A percentile compares a stretch with the other conserved stretches of the same genome.
Evolutionary conservation across 768 basidiomycete genomes (phyloP).

Genomic region (Termitomyces sp.): DNA sequence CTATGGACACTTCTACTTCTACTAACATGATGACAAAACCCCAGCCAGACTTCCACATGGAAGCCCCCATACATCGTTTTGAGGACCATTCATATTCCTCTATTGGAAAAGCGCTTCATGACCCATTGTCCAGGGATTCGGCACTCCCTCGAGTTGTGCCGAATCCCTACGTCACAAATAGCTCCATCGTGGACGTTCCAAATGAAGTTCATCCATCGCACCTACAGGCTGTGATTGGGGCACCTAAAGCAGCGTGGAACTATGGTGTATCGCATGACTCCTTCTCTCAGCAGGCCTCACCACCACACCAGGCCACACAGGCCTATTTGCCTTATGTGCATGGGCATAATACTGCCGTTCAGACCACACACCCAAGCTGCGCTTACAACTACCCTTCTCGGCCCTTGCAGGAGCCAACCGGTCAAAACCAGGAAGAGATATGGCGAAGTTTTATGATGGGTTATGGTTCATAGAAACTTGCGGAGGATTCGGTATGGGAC

Average conservation of each 20-base stretch:
- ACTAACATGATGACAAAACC: constrained; percentile 3
- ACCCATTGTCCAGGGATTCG: constrained; percentile 1
- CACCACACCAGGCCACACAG: not conserved
- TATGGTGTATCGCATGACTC: not conserved
- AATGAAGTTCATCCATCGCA: constrained; percentile 1
- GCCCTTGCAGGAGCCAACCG: constrained; percentile 9
- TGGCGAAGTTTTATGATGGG: constrained; percentile 34
- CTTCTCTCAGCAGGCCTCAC: constrained; percentile 4
- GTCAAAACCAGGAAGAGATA: constrained; percentile 30
- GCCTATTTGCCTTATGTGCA: constrained; percentile 6
- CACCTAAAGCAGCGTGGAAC: not conserved
- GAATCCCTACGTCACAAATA: constrained; percentile 3
- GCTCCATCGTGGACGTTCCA: not conserved
- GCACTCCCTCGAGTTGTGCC: not conserved
- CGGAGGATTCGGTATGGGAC: not conserved
- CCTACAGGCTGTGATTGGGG: not conserved
- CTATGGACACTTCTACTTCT: constrained; percentile 15
- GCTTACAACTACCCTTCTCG: constrained; percentile 4
- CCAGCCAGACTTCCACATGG: constrained; percentile 9
- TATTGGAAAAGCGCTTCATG: constrained; percentile 6
- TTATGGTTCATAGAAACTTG: constrained; percentile 17
- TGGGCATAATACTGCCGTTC: not conserved
- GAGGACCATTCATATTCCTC: constrained; percentile 12
- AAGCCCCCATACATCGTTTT: constrained; percentile 6
- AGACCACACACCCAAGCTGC: not conserved